Evolutionary conservation across 805 yeast genomes (phyloP), one percentile per base, ranked within the genome.

Genomic region (Hanseniaspora guilliermondii): DNA sequence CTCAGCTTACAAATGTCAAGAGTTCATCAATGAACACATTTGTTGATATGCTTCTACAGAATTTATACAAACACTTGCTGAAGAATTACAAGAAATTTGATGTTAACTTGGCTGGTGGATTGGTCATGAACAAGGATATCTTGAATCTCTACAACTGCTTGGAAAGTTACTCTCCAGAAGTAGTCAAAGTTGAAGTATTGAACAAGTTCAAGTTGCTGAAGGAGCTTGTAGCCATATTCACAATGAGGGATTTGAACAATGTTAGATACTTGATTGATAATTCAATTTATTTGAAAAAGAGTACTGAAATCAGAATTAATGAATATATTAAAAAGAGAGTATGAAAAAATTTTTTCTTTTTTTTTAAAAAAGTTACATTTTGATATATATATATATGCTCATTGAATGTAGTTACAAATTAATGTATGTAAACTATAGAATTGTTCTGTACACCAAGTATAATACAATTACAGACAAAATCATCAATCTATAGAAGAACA

Each of bases 81-180:
- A 77, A 74, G 27, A 96, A 89, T 64, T 82, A 83, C 65, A 80
- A 81, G 57, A 84, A 81, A 61, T 85, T 79, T 64, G 79, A 78
- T 40, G 86, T 89, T 58, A 85, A 79, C 60, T 80, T 87, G 1
- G 78, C 81, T 6, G 97, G 97, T 53, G 96, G 95, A 32, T 74
- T 83, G 57, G 78, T 84, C 14, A 76, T 87, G 14, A 85, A 95
- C 0, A 85, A 83, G 61, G 97, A 89, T 67, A 80, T 85, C 7
- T 83, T 85, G 38, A 77, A 85, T 46, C 86, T 83, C 62, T 91
- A 87, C 65, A 73, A 77, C 16, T 73, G 77, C 14, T 74, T 85
- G 42, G 87, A 82, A 54, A 19, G n/a, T 9, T 52, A 27, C 25
- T 41, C 46, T 7, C 24, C 44, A 16, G n/a, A 35, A 2, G 12